Conservation (phyloP, 164 flowering plant genomes). For the Piper longum region DNA sequence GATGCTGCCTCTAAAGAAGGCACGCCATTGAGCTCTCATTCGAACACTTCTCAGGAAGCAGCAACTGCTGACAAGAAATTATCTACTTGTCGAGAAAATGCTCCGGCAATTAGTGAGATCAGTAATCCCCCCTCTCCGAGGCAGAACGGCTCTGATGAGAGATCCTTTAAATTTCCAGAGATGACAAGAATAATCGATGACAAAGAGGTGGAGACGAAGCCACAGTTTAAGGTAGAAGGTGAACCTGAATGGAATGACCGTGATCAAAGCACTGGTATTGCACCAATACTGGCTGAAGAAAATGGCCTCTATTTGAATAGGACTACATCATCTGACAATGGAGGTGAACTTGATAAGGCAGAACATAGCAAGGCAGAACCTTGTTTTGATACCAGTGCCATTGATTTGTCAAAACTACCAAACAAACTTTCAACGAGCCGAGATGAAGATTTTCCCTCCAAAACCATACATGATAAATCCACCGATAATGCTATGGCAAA, state of each 20-base stretch:
- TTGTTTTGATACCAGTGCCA: not conserved
- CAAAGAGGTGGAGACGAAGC: conserved; percentile 9
- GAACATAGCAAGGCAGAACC: not conserved
- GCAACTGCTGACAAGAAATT: conserved; percentile 4
- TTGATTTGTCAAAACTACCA: not conserved
- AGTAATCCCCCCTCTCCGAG: not conserved
- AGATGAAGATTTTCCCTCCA: not conserved
- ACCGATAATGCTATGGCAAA: not conserved
- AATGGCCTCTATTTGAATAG: not conserved
- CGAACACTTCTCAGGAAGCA: conserved; percentile 6
- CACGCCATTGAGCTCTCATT: not conserved
- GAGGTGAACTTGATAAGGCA: not conserved
- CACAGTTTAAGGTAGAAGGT: conserved; percentile 7
- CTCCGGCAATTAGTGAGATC: not conserved
- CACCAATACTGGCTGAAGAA: conserved; percentile 9
- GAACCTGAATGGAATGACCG: conserved; percentile 8
- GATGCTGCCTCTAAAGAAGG: not conserved
- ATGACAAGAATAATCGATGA: conserved; percentile 12
- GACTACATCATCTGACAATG: not conserved
- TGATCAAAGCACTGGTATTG: conserved; percentile 11
- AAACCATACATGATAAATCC: not conserved
- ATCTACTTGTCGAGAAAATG: conserved; percentile 5
- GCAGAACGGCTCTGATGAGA: not conserved
- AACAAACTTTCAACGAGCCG: not conserved
- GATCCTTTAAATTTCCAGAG: conserved; percentile 9